phyloP scores from a whole-genome alignment of 1,284 basidiomycete species.

The Cryptococcus sp. region DNA sequence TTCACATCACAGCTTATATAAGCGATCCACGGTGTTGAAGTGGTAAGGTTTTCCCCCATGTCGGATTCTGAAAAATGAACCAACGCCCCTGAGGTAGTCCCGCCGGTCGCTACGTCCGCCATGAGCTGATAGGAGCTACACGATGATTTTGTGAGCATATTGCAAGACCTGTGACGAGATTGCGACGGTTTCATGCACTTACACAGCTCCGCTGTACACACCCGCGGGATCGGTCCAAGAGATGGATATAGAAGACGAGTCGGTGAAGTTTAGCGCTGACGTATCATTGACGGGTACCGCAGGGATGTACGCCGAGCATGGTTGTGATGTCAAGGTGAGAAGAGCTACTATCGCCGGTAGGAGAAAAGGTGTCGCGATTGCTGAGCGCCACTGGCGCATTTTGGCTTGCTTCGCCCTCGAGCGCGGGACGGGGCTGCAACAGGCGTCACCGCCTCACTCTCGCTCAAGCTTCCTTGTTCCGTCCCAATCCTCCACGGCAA shows the following conservation, averaged over 20 bases:
- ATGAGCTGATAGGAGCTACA: constrained; percentile 47
- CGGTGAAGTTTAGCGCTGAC: constrained; percentile 59
- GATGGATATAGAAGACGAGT: constrained; percentile 62
- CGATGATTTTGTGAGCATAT: background rate
- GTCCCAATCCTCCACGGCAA: too few species aligned
- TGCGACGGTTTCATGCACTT: constrained; percentile 15
- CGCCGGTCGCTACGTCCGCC: constrained; percentile 43
- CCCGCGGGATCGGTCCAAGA: constrained; percentile 60
- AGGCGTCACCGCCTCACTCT: too few species aligned
- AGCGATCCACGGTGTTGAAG: constrained; percentile 80
- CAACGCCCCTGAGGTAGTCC: constrained; percentile 64
- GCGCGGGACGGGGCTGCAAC: too few species aligned
- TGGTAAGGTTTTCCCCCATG: constrained; percentile 56
- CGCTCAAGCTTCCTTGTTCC: too few species aligned
- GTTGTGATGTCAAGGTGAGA: too few species aligned
- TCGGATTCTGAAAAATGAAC: constrained; percentile 71
- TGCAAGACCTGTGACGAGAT: background rate
- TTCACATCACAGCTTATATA: constrained; percentile 78
- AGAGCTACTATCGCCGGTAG: constrained; percentile 14
- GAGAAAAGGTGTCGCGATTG: constrained; percentile 14
- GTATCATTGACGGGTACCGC: constrained; percentile 71
- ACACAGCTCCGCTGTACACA: constrained; percentile 43
- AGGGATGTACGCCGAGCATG: constrained; percentile 57
- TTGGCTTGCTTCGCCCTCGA: too few species aligned
- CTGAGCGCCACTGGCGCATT: background rate